Percentiles rank a stretch among this genome's conserved stretches.
Evolutionary conservation across 768 basidiomycete species (phyloP).

Genomic region (Russula sp.): DNA sequence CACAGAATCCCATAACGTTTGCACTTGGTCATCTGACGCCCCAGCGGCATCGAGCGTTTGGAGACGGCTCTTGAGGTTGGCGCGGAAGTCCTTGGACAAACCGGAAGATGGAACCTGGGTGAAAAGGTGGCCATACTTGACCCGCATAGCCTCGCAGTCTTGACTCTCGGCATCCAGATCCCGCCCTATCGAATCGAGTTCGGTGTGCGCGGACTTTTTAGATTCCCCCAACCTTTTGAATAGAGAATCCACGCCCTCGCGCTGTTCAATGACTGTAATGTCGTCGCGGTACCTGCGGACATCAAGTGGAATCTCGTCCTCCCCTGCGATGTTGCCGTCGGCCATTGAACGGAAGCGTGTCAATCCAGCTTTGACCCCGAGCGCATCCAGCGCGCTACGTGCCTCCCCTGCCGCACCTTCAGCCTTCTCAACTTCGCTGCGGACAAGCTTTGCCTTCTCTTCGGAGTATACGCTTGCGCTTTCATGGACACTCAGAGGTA

Average conservation of each 20-base stretch:
- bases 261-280: conserved; percentile 63
- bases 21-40: conserved; percentile 74
- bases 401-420: conserved; percentile 82
- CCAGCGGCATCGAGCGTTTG: conserved; percentile 72
- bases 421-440: conserved; percentile 83
- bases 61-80: conserved; percentile 75
- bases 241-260: conserved; percentile 62
- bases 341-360: conserved; percentile 68
- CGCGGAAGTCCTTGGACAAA: conserved; percentile 64
- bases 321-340: conserved; percentile 58
- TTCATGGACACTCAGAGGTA: conserved; percentile 94
- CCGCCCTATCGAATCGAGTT: conserved; percentile 58
- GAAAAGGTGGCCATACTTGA: conserved; percentile 85
- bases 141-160: conserved; percentile 85
- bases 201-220: conserved; percentile 54
- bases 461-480: conserved; percentile 96
- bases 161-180: conserved; percentile 79
- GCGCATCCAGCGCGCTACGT: conserved; percentile 71
- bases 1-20: conserved; percentile 67
- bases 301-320: conserved; percentile 66
- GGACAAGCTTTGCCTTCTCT: conserved; percentile 94
- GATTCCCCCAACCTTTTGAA: conserved; percentile 57
- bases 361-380: conserved; percentile 73
- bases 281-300: conserved; percentile 74
- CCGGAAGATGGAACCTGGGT: conserved; percentile 80